Base-by-base conservation (phyloP, 768 basidiomycete species). In the Russula earlei region DNA sequence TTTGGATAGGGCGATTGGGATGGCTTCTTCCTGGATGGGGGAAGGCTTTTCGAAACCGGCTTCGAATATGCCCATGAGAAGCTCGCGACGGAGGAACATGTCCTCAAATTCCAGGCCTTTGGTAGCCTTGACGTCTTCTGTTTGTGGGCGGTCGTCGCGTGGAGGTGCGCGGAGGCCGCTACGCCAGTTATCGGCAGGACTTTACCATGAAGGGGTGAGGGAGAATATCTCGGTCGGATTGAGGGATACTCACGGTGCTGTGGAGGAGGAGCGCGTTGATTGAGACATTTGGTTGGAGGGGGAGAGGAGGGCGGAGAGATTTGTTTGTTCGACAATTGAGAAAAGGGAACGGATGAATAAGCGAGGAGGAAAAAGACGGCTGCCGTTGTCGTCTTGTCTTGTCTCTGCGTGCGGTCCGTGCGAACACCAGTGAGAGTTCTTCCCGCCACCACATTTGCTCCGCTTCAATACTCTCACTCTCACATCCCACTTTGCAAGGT, bases 1-100 rank as follows among this genome's bases (percentile, higher is more conserved):
- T 65, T 87, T 88, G 54, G 88, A 83, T 66, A 98, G 84, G 37
- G 94, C 93, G 64, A 91, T 83, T 53, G 95, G 95, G 65, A 97
- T 97, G 51, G 95, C 90, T 75, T 96, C 91, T 81, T 99, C 95
- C 77, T 99, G 95, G 72, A 99, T 97, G 60, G 95, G 95, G 24
- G 91, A 95, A 41, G 95, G 95, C 64, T 79, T 84, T 73, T 98
- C 95, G 69, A 93, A 95, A 55, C 95, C 95, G 63, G 94, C 96
- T 74, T 97, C 93, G 65, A 94, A 99, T 70, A 98, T 96, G 66
- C 95, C 95, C 95, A 99, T 98, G 69, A 99, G 83, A 59, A 99
- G 84, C 73, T 98, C 95, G 63, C 95, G 83, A 54, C 87, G 82
- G 67, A 95, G 79, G 70, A 74, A 81, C 84, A 93, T 89, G 68